A percentile compares a stretch with the other conserved stretches of the same genome.
phyloP scores from a whole-genome alignment of 768 basidiomycete genomes.

The Amanita jacksonii region DNA sequence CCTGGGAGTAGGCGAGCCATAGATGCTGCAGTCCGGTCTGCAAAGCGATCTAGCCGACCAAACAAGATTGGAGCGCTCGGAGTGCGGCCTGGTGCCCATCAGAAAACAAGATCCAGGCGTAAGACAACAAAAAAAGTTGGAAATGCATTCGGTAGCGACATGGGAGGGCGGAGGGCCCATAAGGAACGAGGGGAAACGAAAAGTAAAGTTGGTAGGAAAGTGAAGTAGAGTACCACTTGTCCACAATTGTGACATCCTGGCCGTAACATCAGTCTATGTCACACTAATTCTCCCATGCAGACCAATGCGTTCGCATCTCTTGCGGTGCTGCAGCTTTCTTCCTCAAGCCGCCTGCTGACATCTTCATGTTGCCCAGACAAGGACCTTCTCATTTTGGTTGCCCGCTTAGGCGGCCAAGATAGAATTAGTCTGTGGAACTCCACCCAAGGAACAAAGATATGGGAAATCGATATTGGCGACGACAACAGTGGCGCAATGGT shows the following conservation, averaged over 20 bases:
- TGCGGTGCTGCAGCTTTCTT: slow-evolving; percentile 45
- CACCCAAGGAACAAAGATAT: slow-evolving; percentile 67
- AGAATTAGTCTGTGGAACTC: slow-evolving; percentile 70
- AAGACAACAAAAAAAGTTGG: slow-evolving; percentile 7
- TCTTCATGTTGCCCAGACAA: slow-evolving; percentile 82
- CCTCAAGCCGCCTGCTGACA: slow-evolving; percentile 45
- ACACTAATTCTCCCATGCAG: slow-evolving; percentile 22
- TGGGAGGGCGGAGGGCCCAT: slow-evolving; percentile 33
- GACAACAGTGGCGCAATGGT: slow-evolving; percentile 39
- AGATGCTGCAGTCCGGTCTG: slow-evolving; percentile 73
- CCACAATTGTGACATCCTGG: slow-evolving; percentile 4
- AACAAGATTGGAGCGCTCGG: slow-evolving; percentile 62
- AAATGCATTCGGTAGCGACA: slow-evolving; percentile 50
- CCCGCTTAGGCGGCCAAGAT: slow-evolving; percentile 58
- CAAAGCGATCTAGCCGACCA: slow-evolving; percentile 71
- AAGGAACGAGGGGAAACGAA: slow-evolving; percentile 28
- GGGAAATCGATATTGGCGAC: slow-evolving; percentile 65
- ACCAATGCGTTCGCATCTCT: slow-evolving; percentile 46
- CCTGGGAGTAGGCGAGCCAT: slow-evolving; percentile 42
- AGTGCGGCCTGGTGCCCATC: slow-evolving; percentile 20
- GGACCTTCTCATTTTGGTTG: slow-evolving; percentile 62
- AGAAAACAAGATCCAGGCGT: slow-evolving; percentile 22
- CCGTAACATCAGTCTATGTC: slow-evolving; percentile 1
- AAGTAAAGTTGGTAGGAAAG: not conserved
- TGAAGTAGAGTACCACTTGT: not conserved